Base-by-base conservation (phyloP, 176 grass and related monocot genomes). In the Aegilops bicornis region DNA sequence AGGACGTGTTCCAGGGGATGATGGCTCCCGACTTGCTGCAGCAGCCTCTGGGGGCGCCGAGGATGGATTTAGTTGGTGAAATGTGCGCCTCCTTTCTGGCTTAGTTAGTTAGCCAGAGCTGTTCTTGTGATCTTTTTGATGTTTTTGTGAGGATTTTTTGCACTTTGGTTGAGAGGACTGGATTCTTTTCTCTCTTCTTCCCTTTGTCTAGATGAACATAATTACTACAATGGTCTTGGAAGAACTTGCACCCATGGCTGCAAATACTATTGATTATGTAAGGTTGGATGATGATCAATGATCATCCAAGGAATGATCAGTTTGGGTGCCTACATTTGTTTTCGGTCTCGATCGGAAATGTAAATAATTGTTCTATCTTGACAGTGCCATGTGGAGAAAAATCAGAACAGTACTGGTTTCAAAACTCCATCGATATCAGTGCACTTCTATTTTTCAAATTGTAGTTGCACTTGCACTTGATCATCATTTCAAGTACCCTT, bases 41-140 rank as follows among this genome's bases (percentile, higher is more conserved):
- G 67, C 82, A 67, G 42, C 82, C 88, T 78, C 76, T 95, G 3
- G 85, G n/a, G 54, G 65, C 88, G 3, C 64, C 89, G 0, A 86
- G 87, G 87, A 83, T 86, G 85, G 87, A 86, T 77, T 89, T 89
- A 61, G 78, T 92, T 66, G 80, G 84, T 27, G 82, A 87, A 83
- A 84, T 87, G 86, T 83, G 80, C 54, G 82, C 85, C 17, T 75
- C 86, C 14, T 76, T 73, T 63, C 42, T 82, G 35, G n/a, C 17
- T 40, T 87, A 73, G 3, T 32, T 79, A 78, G 9, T 16, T 23
- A 50, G 43, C 3, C 47, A 50, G 13, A 29, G 73, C 43, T 62
- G 54, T 52, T 61, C 19, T 77, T 76, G 15, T 78, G 24, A 4
- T 83, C 0, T 80, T 19, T 35, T 25, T 84, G 5, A 42, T 39